Evolutionary conservation across 805 yeast species (phyloP), one percentile per base, ranked within the genome.

Genomic region (Vanderwaltozyma yarrowii): DNA sequence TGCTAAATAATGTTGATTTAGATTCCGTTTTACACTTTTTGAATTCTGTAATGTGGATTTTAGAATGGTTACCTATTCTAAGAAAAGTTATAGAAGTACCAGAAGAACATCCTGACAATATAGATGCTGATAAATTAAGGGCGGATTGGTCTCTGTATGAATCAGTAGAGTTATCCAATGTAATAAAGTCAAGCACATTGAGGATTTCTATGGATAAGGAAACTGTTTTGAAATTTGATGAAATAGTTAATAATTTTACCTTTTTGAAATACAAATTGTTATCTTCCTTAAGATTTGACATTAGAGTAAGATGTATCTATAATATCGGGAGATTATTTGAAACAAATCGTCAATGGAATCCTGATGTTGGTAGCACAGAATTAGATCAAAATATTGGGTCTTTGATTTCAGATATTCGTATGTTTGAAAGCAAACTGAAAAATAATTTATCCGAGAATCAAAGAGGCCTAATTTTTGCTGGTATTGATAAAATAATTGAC

Each of bases 11-110:
- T 14, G 69, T 69, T 12, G 64, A 74, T 12, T 67, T 78, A 45
- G 67, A 68, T 34, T 67, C 70, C 16, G 63, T 78, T 3, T 64
- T 78, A 11, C 61, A 74, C 37, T 61, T 83, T 32, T 61, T 76
- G 15, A 64, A 72, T 12, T 71, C 81, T 4, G 45, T 79, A 1
- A 60, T 66, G 14, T 74, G 86, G 77, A 61, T 78, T 3, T 55
- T 74, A 30, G 49, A 63, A 14, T 78, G 87, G 82, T 64, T 83
- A 32, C 80, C 83, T 0, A 51, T 51, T 5, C 58, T 78, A 51
- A 65, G 72, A 38, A 70, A 72, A 37, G 66, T 64, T 8, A 54
- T 61, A 5, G 45, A 45, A 14, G 13, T 36, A 16, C 15, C 40
- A 14, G 32, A 26, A 15, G 38, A 38, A 4, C 19, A 11, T 9